phyloP scores from a whole-genome alignment of 2,329 filamentous ascomycete species.

The Clonostachys chloroleuca region DNA sequence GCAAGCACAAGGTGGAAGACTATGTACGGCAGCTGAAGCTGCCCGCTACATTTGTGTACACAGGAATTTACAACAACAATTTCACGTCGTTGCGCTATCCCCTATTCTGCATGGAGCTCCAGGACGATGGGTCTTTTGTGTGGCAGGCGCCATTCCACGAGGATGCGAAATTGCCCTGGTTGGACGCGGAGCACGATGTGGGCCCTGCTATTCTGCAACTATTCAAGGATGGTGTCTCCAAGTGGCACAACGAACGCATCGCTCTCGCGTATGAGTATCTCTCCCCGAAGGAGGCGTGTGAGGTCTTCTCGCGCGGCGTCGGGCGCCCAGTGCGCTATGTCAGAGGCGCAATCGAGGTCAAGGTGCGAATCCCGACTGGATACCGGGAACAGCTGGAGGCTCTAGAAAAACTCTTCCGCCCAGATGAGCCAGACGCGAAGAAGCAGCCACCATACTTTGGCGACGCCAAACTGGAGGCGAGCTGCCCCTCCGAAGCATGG shows the following conservation, averaged over 20 bases:
- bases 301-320: conserved; percentile 74
- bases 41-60: conserved; percentile 89
- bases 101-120: conserved; percentile 90
- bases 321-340: conserved; percentile 75
- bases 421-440: conserved; percentile 42
- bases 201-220: conserved; percentile 89
- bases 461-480: conserved; percentile 48
- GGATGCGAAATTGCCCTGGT: conserved; percentile 84
- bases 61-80: conserved; percentile 98
- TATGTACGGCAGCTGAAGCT: conserved; percentile 81
- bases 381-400: conserved; percentile 84
- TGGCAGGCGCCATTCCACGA: conserved; percentile 96
- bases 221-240: conserved; percentile 85
- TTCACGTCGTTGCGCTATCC: conserved; percentile 92
- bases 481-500: conserved; percentile 70
- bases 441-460: conserved; percentile 64
- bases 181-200: conserved; percentile 94
- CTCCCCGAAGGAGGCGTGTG: conserved; percentile 77
- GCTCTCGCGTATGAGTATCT: conserved; percentile 89
- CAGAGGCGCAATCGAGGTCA: conserved; percentile 74
- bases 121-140: conserved; percentile 77
- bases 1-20: conserved; percentile 89
- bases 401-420: conserved; percentile 54
- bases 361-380: conserved; percentile 79
- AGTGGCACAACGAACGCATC: conserved; percentile 77